These are phyloP conservation scores for Dothiorella sarmentorum DNA, from an alignment of 2,329 filamentous ascomycete genomes.

Conservation along the genomic window DNA sequence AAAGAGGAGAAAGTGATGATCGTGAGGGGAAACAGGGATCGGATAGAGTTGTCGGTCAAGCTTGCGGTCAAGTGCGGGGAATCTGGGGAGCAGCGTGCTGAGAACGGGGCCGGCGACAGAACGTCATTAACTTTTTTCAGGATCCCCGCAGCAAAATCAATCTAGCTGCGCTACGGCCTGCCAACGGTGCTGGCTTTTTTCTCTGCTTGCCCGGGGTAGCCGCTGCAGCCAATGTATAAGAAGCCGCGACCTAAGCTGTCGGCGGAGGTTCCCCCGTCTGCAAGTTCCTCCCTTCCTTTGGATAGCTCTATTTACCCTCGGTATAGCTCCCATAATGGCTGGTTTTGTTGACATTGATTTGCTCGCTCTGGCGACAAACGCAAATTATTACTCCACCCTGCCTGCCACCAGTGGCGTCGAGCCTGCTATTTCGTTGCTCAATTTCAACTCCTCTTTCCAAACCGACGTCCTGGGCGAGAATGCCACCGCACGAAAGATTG, in stretches of 20 bases:
- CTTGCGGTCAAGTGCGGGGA: background rate
- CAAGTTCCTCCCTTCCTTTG: background rate
- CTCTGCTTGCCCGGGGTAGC: no score
- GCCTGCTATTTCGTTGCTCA: conserved; percentile 36
- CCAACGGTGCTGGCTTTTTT: background rate
- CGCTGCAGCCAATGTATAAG: conserved; percentile 10
- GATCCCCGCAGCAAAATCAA: no score
- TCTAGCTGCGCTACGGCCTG: background rate
- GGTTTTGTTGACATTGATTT: conserved; percentile 30
- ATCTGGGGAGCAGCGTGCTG: background rate
- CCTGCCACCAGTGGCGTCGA: conserved; percentile 30
- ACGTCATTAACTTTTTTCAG: conserved; percentile 1
- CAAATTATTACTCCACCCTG: conserved; percentile 29
- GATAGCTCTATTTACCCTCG: background rate
- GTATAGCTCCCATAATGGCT: conserved; percentile 13
- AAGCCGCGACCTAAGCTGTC: background rate
- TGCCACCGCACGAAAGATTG: conserved; percentile 33
- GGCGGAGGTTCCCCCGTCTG: background rate
- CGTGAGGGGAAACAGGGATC: background rate
- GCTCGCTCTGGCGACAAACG: conserved; percentile 30
- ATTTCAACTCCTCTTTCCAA: conserved; percentile 34
- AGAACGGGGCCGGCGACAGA: background rate
- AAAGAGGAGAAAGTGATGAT: background rate
- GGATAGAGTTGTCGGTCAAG: background rate
- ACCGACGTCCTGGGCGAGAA: conserved; percentile 31